These are phyloP conservation scores for Globisporangium carolinianum DNA, from an alignment of 352 stramenopile genomes.

Conservation along the genomic window DNA sequence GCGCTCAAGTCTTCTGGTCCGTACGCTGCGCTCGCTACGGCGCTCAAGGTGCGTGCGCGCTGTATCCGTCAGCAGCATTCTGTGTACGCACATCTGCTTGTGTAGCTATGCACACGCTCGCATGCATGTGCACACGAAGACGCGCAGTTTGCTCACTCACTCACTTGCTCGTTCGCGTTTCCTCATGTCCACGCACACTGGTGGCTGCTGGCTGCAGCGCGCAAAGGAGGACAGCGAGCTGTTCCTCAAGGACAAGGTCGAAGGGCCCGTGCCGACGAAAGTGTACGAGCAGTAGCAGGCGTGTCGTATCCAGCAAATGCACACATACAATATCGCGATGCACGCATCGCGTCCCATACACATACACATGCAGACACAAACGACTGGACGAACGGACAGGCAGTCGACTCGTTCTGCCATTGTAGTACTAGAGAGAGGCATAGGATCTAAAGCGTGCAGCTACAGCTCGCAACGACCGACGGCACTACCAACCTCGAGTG, in stretches of 20 bases:
- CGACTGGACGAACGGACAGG: too few relatives aligned
- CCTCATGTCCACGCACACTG: constrained; percentile 1
- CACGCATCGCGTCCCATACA: too few relatives aligned
- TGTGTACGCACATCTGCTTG: not conserved
- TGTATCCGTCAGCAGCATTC: too few relatives aligned
- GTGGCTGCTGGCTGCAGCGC: constrained; percentile 21
- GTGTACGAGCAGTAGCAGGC: constrained; percentile 46
- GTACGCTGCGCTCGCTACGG: constrained; percentile 64
- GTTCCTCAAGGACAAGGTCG: constrained; percentile 77
- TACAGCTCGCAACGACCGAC: too few relatives aligned
- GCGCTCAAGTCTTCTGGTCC: constrained; percentile 56
- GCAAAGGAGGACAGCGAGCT: constrained; percentile 75
- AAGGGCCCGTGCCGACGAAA: constrained; percentile 64
- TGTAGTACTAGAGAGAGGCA: not conserved
- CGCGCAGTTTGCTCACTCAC: not conserved
- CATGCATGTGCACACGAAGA: too few relatives aligned
- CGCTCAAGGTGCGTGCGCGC: constrained; percentile 46
- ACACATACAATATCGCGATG: not conserved
- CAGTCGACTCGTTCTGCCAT: not conserved
- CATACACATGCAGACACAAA: too few relatives aligned
- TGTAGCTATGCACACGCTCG: too few relatives aligned
- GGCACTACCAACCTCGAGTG: too few relatives aligned
- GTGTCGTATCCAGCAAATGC: not conserved
- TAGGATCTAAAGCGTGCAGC: too few relatives aligned
- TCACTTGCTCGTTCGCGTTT: not conserved